Percentiles rank a stretch among this genome's conserved stretches.
Conservation (phyloP, 176 grass and related monocot species). For the Eremochloa ophiuroides region DNA sequence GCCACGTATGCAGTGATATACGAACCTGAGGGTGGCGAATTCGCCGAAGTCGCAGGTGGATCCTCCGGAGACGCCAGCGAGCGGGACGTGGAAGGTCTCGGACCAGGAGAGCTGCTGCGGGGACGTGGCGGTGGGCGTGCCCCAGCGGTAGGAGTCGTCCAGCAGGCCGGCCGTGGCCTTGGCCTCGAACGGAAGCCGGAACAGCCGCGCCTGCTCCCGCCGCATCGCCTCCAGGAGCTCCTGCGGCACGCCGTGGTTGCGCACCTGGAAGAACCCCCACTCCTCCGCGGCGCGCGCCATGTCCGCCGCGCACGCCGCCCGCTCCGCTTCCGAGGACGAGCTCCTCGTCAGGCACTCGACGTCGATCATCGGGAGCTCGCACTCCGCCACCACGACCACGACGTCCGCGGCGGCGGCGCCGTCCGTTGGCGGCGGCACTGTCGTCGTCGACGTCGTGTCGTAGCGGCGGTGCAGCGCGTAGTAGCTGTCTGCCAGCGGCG, state of each 20-base stretch:
- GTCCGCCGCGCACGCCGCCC: slow-evolving; percentile 34
- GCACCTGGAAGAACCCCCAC: slow-evolving; percentile 85
- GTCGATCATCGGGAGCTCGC: slow-evolving; percentile 68
- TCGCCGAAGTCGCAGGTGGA: slow-evolving; percentile 36
- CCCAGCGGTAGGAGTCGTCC: slow-evolving; percentile 65
- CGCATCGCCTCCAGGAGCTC: slow-evolving; percentile 45
- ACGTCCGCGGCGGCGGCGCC: no score
- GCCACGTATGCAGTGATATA: no score
- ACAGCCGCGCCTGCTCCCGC: slow-evolving; percentile 43
- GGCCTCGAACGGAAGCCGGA: slow-evolving; percentile 50
- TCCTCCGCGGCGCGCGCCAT: slow-evolving; percentile 56
- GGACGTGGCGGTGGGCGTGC: slow-evolving; percentile 43
- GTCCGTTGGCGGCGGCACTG: no score
- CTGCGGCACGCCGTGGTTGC: slow-evolving; percentile 42
- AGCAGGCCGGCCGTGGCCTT: slow-evolving; percentile 46
- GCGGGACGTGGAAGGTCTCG: slow-evolving; percentile 70
- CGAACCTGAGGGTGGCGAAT: slow-evolving; percentile 59
- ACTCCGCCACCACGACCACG: no score
- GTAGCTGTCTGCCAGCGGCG: slow-evolving; percentile 51
- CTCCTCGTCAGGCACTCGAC: slow-evolving; percentile 29
- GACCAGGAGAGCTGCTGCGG: slow-evolving; percentile 73
- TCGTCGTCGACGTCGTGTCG: not conserved
- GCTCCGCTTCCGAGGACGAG: not conserved
- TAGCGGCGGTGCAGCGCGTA: slow-evolving; percentile 36
- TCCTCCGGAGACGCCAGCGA: slow-evolving; percentile 41